Conservation (phyloP, 768 basidiomycete species). For the Serendipita sp. region DNA sequence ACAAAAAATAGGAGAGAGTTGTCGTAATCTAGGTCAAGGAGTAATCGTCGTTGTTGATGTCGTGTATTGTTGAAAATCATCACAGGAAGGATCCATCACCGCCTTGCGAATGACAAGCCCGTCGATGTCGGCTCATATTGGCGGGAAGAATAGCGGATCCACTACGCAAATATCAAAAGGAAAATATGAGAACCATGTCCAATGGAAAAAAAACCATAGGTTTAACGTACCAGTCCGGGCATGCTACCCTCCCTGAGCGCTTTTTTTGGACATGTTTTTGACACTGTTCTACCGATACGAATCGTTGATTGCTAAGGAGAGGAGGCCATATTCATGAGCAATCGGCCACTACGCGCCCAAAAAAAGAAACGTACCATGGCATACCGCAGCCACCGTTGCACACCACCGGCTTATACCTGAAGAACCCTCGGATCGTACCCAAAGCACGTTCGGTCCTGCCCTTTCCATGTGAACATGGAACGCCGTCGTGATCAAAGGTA, state of each 20-base stretch:
- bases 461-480: neutral
- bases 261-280: conserved; percentile 4
- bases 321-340: neutral
- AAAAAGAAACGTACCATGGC: neutral
- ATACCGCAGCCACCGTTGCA: neutral
- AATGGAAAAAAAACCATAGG: neutral
- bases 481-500: conserved; percentile 4
- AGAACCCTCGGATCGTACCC: neutral
- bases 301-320: neutral
- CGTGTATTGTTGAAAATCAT: neutral
- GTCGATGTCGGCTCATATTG: conserved; percentile 4
- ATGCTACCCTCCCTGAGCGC: conserved; percentile 1
- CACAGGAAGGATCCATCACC: neutral
- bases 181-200: neutral
- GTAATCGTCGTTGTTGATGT: neutral
- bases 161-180: neutral
- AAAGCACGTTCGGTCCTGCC: neutral
- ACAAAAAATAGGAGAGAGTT: neutral
- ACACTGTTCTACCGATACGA: conserved; percentile 3
- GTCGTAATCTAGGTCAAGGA: neutral
- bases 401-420: neutral
- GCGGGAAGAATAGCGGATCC: conserved; percentile 1
- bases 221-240: neutral
- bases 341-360: neutral
- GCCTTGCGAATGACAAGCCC: neutral